Base-by-base conservation (phyloP, 1,284 basidiomycete species). In the Rhodotorula mucilaginosa region DNA sequence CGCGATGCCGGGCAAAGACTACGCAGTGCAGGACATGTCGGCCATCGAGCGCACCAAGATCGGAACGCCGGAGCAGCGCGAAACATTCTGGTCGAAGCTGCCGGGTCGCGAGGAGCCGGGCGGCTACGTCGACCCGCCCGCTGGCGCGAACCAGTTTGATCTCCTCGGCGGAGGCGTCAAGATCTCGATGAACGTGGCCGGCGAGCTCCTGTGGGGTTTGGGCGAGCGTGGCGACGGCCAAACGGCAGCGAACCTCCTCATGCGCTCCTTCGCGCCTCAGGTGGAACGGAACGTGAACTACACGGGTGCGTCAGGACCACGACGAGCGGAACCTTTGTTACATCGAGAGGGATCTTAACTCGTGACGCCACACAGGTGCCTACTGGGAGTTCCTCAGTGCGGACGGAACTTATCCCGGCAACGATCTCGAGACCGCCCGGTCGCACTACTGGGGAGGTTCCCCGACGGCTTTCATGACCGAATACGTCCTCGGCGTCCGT, bases 21-120 rank as follows among this genome's bases (percentile, higher is more conserved):
- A 48, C 21, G 58, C 54, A 6, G 64, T 68, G 31, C 48, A 78
- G 5, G 64, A 64, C 47, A 68, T 68, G 16, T 61, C 57, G 57
- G 31, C 34, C 21, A 21, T 58, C 21, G 57, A 58, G 57, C 57
- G 31, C 18, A 44, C 57, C 18, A 58, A 58, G 57, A 58, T 58
- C 57, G 57, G 57, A 18, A 58, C 57, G 7, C 34, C 57, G 34
- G 57, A 58, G 34, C 57, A 64, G 34, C 46, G 58, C 39, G 54
- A 47, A 18, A 34, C 7, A 58, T 34, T 63, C 63, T 49, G 68
- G 68, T 46, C 54, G 63, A 10, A 64, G 48, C 58, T 60, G 46
- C 19, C 48, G n/a, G 18, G 49, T 65, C 44, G n/a, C 39, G 52
- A 16, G 44, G 68, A 23, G 5, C 64, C 31, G 23, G 52, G 23